Base-by-base conservation (phyloP, 495 filamentous ascomycete species). In the Aspergillus sparsus region DNA sequence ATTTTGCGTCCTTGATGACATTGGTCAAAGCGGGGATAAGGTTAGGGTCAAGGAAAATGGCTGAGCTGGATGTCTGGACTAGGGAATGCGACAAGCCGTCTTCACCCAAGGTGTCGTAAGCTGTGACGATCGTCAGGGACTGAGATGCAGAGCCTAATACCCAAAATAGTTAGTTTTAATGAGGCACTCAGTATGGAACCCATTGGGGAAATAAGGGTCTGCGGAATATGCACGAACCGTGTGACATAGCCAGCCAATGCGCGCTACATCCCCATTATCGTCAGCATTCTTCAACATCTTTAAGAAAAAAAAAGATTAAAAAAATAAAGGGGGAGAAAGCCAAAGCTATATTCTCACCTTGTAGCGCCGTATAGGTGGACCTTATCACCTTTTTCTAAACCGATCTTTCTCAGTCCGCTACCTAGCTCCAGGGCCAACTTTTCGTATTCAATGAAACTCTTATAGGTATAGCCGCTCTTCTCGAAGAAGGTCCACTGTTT, bases 401-500 rank as follows among this genome's bases (percentile, higher is more conserved):
- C 93, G 13, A 97, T 78, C 74, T 91, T 89, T 67, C 89, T 83
- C 74, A 93, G 75, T 50, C 90, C 94, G 35, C 83, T 77, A 49
- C 93, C 94, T 49, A 95, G 66, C 66, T 90, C 81, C 34, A 92
- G 75, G 36, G 82, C 83, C 61, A 89, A 73, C 69, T 85, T 82
- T 78, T 96, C 89, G 70, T 95, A 97, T 68, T 98, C 91, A 57
- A 85, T 84, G 78, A 94, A 98, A 68, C 83, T 89, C 70, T 89
- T 83, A 79, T 89, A 98, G 59, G 85, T 83, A 79, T 97, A 98
- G 60, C 77, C 84, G 69, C 90, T 90, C 71, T 95, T 85, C 78
- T 98, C 94, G 73, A 93, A 97, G 77, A 90, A 98, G 51, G 86
- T 89, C 94, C 94, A 98, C 61, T 90, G 83, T 87, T 98, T 98